A percentile compares a stretch with the other conserved stretches of the same genome.
These are phyloP conservation scores for Eucalyptus viminalis DNA, from an alignment of 345 rosid species.

Conservation along the genomic window DNA sequence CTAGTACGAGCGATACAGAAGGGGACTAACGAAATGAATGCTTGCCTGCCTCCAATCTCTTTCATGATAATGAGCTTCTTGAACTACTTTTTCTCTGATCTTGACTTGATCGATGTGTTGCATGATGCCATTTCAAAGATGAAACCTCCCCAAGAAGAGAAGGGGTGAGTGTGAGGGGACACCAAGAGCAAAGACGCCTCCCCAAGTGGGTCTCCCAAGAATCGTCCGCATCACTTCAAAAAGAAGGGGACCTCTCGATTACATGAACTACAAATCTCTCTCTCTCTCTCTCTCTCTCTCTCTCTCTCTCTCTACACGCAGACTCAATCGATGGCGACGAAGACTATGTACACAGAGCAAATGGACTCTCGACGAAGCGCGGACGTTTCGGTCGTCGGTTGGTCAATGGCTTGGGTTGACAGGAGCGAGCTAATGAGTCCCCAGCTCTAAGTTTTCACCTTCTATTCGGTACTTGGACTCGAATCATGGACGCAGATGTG, in stretches of 20 bases:
- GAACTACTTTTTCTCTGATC: neutral
- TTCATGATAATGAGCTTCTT: neutral
- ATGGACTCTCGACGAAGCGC: neutral
- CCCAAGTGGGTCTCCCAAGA: neutral
- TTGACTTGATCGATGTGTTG: neutral
- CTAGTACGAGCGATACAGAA: neutral
- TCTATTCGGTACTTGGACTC: neutral
- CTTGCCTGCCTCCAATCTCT: neutral
- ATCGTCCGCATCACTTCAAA: slow-evolving; percentile 49
- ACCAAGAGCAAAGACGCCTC: neutral
- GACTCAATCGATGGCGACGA: slow-evolving; percentile 6
- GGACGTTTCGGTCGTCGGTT: slow-evolving; percentile 33
- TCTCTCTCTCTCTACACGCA: neutral
- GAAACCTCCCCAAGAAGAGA: neutral
- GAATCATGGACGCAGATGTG: neutral
- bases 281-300: neutral
- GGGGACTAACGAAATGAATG: neutral
- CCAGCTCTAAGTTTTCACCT: neutral
- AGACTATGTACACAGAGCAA: slow-evolving; percentile 16
- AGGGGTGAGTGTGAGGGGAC: neutral
- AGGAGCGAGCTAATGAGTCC: neutral
- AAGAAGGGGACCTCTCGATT: neutral
- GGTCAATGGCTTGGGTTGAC: slow-evolving; percentile 12
- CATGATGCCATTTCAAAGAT: neutral
- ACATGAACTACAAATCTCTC: neutral